phyloP scores from a whole-genome alignment of 805 yeast genomes.

The Candida schatavii region DNA sequence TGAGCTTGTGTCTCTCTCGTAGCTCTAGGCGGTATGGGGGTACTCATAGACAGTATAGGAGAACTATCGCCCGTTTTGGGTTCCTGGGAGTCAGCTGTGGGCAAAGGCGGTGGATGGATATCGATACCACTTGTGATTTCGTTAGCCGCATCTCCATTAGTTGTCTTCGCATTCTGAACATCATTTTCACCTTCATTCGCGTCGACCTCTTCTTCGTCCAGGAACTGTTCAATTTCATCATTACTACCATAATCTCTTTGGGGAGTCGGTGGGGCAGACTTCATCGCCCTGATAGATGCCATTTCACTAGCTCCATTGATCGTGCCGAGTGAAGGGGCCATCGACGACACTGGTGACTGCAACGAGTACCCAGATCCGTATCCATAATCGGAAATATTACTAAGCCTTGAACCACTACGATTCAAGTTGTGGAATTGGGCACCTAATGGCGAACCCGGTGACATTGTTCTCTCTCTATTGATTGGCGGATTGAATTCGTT shows the following conservation, averaged over 20 bases:
- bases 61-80: background rate
- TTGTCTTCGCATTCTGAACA: background rate
- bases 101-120: no score
- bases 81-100: no score
- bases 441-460: background rate
- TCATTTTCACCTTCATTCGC: background rate
- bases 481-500: constrained; percentile 1
- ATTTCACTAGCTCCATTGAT: background rate
- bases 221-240: background rate
- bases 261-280: background rate
- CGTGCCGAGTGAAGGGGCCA: background rate
- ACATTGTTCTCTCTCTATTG: background rate
- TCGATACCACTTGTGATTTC: no score
- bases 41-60: background rate
- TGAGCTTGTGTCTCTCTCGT: background rate
- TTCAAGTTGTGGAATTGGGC: background rate
- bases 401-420: background rate
- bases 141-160: background rate
- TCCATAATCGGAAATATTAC: background rate
- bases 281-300: background rate
- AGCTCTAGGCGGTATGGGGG: background rate
- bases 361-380: background rate
- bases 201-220: background rate
- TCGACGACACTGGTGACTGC: background rate
- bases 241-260: background rate